Conservation (phyloP, 805 yeast genomes). For the Deakozyma indianensis region DNA sequence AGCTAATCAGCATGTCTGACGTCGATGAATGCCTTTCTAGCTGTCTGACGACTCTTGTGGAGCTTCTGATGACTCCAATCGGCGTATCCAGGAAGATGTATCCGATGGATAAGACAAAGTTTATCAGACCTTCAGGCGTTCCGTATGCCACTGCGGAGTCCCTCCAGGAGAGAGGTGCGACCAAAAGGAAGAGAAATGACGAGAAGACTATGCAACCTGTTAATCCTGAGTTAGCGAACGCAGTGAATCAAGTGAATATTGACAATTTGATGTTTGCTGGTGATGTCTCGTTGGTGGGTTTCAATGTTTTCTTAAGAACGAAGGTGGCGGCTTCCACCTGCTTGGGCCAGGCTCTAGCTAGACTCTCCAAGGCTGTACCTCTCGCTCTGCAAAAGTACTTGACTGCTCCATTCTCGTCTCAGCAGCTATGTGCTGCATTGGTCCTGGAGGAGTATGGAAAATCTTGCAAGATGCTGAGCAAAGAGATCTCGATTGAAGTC, state of each 20-base stretch:
- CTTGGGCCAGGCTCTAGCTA: constrained; percentile 37
- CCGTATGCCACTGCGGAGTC: constrained; percentile 19
- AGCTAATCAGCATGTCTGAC: constrained; percentile 25
- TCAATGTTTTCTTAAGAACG: constrained; percentile 57
- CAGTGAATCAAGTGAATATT: constrained; percentile 44
- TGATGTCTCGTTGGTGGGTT: constrained; percentile 75
- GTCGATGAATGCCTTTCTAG: not conserved
- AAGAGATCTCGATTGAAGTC: constrained; percentile 2
- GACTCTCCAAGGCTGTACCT: not conserved
- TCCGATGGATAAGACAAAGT: constrained; percentile 59
- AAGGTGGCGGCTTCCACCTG: constrained; percentile 66
- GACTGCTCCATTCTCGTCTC: constrained; percentile 60
- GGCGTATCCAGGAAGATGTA: constrained; percentile 85
- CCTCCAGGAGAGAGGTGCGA: constrained; percentile 1
- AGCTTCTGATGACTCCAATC: constrained; percentile 78
- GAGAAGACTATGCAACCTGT: constrained; percentile 15
- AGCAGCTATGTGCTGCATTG: constrained; percentile 56
- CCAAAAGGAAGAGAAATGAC: constrained; percentile 8
- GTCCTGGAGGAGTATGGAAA: constrained; percentile 48
- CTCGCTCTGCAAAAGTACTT: constrained; percentile 25
- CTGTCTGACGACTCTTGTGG: constrained; percentile 16
- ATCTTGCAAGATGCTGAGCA: constrained; percentile 2
- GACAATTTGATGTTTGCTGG: constrained; percentile 89
- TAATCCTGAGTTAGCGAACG: constrained; percentile 2
- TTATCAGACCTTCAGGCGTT: constrained; percentile 69